Conservation (phyloP, 2,329 filamentous ascomycete species). For the Colletotrichum musae region DNA sequence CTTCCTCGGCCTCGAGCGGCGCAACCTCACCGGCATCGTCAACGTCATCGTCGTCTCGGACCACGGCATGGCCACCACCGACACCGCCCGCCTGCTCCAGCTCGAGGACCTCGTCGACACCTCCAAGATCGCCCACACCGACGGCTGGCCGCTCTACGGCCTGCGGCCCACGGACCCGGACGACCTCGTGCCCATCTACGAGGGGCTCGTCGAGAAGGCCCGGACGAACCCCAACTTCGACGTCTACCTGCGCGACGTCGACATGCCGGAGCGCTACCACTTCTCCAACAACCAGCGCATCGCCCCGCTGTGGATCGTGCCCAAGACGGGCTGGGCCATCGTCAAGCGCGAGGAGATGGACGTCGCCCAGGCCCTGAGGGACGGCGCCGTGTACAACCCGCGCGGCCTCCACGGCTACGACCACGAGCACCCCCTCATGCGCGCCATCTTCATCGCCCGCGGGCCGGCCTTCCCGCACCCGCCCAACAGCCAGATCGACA, state of each 20-base stretch:
- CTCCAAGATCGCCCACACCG: slow-evolving; percentile 82
- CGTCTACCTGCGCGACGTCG: slow-evolving; percentile 86
- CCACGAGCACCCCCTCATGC: slow-evolving; percentile 93
- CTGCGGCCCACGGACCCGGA: slow-evolving; percentile 81
- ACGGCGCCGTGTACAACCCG: slow-evolving; percentile 80
- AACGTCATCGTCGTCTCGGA: slow-evolving; percentile 98
- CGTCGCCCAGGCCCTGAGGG: slow-evolving; percentile 75
- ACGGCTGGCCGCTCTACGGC: slow-evolving; percentile 95
- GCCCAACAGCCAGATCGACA: slow-evolving; percentile 82
- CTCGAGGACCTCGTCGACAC: slow-evolving; percentile 90
- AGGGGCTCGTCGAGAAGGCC: slow-evolving; percentile 69
- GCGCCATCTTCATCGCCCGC: slow-evolving; percentile 92
- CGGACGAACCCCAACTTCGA: slow-evolving; percentile 80
- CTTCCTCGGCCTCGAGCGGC: slow-evolving; percentile 80
- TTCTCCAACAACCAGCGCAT: slow-evolving; percentile 91
- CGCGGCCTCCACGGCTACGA: slow-evolving; percentile 95
- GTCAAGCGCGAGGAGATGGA: slow-evolving; percentile 86
- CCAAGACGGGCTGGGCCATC: slow-evolving; percentile 93
- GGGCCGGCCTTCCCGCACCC: slow-evolving; percentile 93
- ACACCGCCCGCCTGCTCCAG: slow-evolving; percentile 84
- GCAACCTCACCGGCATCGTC: slow-evolving; percentile 90
- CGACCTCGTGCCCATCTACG: slow-evolving; percentile 78
- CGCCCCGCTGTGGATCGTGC: slow-evolving; percentile 94
- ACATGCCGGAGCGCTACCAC: slow-evolving; percentile 95
- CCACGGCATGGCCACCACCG: slow-evolving; percentile 97